Base-by-base conservation (phyloP, 2,329 filamentous ascomycete species). In the Neonectria coccinea region DNA sequence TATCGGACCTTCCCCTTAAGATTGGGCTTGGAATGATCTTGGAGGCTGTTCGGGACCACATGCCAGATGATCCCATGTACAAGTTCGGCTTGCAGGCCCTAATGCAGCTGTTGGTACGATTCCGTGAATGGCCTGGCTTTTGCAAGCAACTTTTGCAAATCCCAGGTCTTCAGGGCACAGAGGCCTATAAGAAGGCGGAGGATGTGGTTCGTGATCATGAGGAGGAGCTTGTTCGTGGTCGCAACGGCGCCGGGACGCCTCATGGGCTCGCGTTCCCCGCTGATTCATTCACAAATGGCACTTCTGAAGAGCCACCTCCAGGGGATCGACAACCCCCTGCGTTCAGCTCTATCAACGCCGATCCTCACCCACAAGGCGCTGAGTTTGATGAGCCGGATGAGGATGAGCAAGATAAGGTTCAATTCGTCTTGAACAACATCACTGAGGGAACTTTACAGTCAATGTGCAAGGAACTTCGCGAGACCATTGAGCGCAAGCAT, bases 11-110 rank as follows among this genome's bases (percentile, higher is more conserved):
- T 18, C 93, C 96, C 4, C 88, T 98, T 36, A 94, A 97, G 76
- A 94, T 97, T 61, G 96, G 93, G n/a, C 84, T 98, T 16, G 94
- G 92, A 16, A 97, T 99, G 93, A 97, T 99, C 67, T 84, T 98
- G n/a, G 94, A 99, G 78, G 93, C 96, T 12, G 94, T 99, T 25
- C 88, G 93, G 68, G 94, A 97, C 68, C 93, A 96, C 73, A 82
- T 86, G 33, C 89, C 92, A 1, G 92, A 97, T 33, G 90, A 94
- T 65, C 90, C 93, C 1, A 98, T 99, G 96, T 98, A 96, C 83
- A 97, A 97, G 74, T 99, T 99, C 76, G 96, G 97, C 11, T 86
- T 99, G 12, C 96, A 99, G 77, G 96, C 96, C 16, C 86, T 99
- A 65, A 91, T 97, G 77, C 94, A 98, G 78, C 87, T 98, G 58